phyloP scores from a whole-genome alignment of 805 yeast species.

The Yarrowia sp. region DNA sequence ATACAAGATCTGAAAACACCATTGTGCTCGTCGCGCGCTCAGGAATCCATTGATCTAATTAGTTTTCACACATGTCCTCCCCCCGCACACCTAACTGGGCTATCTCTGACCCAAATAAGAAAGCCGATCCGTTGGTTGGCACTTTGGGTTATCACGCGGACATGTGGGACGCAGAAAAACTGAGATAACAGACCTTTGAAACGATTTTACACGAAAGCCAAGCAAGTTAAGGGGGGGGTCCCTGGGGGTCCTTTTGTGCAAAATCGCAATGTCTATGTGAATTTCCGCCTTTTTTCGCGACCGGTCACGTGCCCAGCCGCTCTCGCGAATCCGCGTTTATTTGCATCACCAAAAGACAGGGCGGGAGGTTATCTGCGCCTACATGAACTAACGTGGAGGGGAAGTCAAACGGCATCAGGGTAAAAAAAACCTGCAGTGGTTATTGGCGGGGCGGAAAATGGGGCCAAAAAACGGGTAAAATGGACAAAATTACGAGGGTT shows the following conservation, averaged over 20 bases:
- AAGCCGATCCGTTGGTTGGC: slow-evolving; percentile 19
- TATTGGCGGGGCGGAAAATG: neutral
- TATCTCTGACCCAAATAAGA: slow-evolving; percentile 9
- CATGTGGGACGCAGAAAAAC: slow-evolving; percentile 16
- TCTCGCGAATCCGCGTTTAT: slow-evolving; percentile 28
- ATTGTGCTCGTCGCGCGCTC: neutral
- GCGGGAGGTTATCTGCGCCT: slow-evolving; percentile 33
- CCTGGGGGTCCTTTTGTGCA: slow-evolving; percentile 38
- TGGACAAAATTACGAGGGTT: too few species aligned
- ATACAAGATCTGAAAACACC: neutral
- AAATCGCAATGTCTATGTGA: slow-evolving; percentile 11
- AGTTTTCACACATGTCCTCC: neutral
- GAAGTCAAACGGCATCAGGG: slow-evolving; percentile 22
- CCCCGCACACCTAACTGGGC: neutral
- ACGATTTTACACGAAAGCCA: slow-evolving; percentile 13
- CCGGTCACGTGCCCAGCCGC: slow-evolving; percentile 5
- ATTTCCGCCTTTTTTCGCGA: slow-evolving; percentile 2
- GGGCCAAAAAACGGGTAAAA: neutral
- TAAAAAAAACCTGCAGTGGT: neutral
- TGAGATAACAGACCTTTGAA: slow-evolving; percentile 23
- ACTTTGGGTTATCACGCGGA: slow-evolving; percentile 25
- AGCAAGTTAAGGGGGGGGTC: slow-evolving; percentile 31
- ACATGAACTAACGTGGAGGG: slow-evolving; percentile 20
- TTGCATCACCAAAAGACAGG: slow-evolving; percentile 34
- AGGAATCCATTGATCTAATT: neutral